phyloP scores from a whole-genome alignment of 192 early-diverging fungal genomes.

The Gonapodya prolifera region DNA sequence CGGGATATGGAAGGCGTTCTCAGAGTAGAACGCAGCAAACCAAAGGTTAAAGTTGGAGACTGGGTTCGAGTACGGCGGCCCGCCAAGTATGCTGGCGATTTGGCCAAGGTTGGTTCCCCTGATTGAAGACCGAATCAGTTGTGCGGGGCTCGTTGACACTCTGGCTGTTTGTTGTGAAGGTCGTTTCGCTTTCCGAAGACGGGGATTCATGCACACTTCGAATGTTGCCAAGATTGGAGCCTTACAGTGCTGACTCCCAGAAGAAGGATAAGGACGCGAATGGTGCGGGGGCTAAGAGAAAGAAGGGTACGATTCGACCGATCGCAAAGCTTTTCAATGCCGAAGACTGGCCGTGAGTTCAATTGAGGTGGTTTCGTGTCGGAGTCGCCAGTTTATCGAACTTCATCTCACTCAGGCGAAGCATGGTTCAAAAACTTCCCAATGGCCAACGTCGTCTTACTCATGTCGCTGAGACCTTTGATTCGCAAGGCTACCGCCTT shows the following conservation, averaged over 20 bases:
- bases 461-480: constrained; percentile 44
- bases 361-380: not conserved
- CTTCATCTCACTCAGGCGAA: not conserved
- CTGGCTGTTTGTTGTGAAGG: constrained; percentile 8
- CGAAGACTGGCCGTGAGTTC: constrained; percentile 17
- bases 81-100: constrained; percentile 86
- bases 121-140: not conserved
- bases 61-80: constrained; percentile 79
- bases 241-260: constrained; percentile 7
- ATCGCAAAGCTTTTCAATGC: constrained; percentile 73
- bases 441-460: constrained; percentile 44
- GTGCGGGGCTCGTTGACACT: constrained; percentile 8
- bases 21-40: constrained; percentile 50
- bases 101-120: constrained; percentile 61
- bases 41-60: constrained; percentile 48
- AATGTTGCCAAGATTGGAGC: constrained; percentile 62
- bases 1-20: constrained; percentile 86
- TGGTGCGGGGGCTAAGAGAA: constrained; percentile 39
- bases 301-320: constrained; percentile 40
- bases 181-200: constrained; percentile 49
- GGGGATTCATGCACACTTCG: constrained; percentile 52
- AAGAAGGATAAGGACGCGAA: constrained; percentile 9
- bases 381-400: not conserved
- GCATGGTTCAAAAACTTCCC: constrained; percentile 7
- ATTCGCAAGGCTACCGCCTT: constrained; percentile 64